phyloP scores from a whole-genome alignment of 257 asterid species.

The Solanum commersonii region DNA sequence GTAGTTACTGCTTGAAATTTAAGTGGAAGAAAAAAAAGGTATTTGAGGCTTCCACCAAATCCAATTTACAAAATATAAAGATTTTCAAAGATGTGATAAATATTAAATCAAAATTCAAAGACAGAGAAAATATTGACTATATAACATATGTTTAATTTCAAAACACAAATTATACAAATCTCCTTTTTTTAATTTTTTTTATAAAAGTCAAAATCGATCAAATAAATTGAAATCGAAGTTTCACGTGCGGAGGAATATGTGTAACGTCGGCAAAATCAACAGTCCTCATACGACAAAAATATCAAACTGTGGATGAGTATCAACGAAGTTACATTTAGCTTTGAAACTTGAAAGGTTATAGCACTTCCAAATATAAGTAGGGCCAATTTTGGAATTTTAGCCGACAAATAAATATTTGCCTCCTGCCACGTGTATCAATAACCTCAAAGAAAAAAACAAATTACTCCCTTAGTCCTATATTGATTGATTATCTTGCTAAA shows the following conservation, averaged over 20 bases:
- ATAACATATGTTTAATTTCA: too few relatives aligned
- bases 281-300: not conserved
- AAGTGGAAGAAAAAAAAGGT: not conserved
- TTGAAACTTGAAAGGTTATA: not conserved
- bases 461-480: too few relatives aligned
- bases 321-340: not conserved
- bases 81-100: too few relatives aligned
- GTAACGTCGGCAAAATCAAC: not conserved
- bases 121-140: too few relatives aligned
- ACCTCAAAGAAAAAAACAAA: too few relatives aligned
- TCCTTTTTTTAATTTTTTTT: too few relatives aligned
- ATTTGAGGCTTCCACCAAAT: not conserved
- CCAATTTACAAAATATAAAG: too few relatives aligned
- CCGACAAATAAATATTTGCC: not conserved
- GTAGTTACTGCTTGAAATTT: too few relatives aligned
- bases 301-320: not conserved
- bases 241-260: not conserved
- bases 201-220: accelerated
- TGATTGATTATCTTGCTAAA: too few relatives aligned
- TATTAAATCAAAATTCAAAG: too few relatives aligned
- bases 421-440: not conserved
- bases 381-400: not conserved
- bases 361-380: not conserved
- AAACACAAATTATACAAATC: too few relatives aligned
- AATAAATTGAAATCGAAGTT: too few relatives aligned